These are phyloP conservation scores for Lophiostoma macrostomum DNA, from an alignment of 495 filamentous ascomycete species.

Conservation along the genomic window DNA sequence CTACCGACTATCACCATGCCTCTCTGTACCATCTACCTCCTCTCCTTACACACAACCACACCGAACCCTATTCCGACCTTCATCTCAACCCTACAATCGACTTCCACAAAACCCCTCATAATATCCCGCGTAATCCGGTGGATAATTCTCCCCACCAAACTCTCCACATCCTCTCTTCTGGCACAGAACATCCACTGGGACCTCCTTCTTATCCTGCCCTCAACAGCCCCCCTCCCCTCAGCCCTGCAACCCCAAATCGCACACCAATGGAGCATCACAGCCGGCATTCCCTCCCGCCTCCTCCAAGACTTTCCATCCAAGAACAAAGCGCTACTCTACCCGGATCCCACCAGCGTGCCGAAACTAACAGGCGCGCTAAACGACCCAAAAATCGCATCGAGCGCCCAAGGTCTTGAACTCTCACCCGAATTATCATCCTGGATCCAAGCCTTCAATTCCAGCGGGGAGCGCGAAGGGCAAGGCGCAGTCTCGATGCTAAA, in stretches of 20 bases:
- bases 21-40: conserved; percentile 38
- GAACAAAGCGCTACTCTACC: conserved; percentile 50
- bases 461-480: conserved; percentile 26
- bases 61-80: conserved; percentile 25
- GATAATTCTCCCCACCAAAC: conserved; percentile 54
- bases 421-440: conserved; percentile 51
- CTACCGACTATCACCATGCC: conserved; percentile 33
- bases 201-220: conserved; percentile 53
- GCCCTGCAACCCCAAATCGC: conserved; percentile 38
- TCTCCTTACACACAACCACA: conserved; percentile 31
- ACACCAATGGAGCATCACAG: conserved; percentile 48
- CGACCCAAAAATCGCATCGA: conserved; percentile 34
- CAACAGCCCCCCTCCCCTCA: conserved; percentile 41
- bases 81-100: conserved; percentile 31
- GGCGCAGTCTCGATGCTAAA: conserved; percentile 67
- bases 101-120: conserved; percentile 43
- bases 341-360: conserved; percentile 37
- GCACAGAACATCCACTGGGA: conserved; percentile 51
- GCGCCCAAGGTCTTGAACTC: conserved; percentile 55
- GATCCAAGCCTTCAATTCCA: conserved; percentile 38
- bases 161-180: conserved; percentile 50
- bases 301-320: conserved; percentile 46
- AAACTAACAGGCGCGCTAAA: conserved; percentile 44
- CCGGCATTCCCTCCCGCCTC: conserved; percentile 55
- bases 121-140: conserved; percentile 51